Base-by-base conservation (phyloP, 2,329 filamentous ascomycete genomes). In the Aspergillus proliferans region DNA sequence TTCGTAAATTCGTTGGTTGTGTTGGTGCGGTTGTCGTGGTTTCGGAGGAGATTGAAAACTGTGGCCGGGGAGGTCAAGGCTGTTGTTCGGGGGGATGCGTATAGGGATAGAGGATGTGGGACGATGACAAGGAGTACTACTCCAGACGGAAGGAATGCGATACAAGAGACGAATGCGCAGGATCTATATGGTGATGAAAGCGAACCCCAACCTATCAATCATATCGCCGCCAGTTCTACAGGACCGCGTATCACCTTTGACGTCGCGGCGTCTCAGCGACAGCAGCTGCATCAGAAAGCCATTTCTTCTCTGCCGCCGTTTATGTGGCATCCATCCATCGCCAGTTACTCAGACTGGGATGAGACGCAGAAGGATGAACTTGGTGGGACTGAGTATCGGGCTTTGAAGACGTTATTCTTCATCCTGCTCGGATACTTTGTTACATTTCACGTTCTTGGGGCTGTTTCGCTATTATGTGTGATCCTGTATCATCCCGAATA, bases 381-480 rank as follows among this genome's bases (percentile, higher is more conserved):
- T 2, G 92, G 92, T 5, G 92, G 92, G 7, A 95, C 96, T 54
- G 92, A 97, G 67, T 96, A 96, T 62, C 83, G 92, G 8, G 87
- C 90, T 0, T 67, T 97, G 52, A 92, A 95, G 67, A 87, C 88
- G 1, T 72, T 97, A 44, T 86, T 87, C 2, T 62, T 87, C 34
- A 82, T 95, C 38, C 74, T 96, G 14, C 75, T 86, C 1, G 72
- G 71, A 18, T 97, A 95, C 67, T 95, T 86, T 60, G 79, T 88
- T 65, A 83, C 85, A 1, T 95, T 93, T 59, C 87, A 88, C 59
- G 58, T 89, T 2, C 74, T 95, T 5, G 87, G 84, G 0, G 73
- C 91, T 26, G 63, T 87, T 21, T 83, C 82, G 54, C 69, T 95
- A 4, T 64, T 87, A 3, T 87, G 88, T 0, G 97, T 88, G 84